phyloP scores from a whole-genome alignment of 2,329 filamentous ascomycete genomes.

The Metarhizium anisopliae region DNA sequence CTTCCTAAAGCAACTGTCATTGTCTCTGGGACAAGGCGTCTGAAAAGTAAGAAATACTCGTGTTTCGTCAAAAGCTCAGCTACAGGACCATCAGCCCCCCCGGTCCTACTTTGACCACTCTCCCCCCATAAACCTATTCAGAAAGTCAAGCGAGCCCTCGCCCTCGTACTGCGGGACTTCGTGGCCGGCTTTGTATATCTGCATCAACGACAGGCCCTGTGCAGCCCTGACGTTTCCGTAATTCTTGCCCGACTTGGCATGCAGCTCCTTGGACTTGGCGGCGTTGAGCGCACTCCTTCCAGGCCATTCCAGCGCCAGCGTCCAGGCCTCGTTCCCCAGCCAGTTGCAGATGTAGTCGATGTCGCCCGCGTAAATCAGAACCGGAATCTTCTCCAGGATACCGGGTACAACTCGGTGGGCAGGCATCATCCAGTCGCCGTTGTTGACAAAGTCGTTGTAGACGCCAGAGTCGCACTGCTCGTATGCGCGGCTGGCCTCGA shows the following conservation, averaged over 20 bases:
- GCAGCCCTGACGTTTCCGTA: conserved; percentile 76
- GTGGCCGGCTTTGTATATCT: conserved; percentile 80
- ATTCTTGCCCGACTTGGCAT: conserved; percentile 34
- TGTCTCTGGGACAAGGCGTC: no score
- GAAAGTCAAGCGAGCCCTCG: conserved; percentile 76
- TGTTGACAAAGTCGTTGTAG: conserved; percentile 83
- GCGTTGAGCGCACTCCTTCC: conserved; percentile 74
- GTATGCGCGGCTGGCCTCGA: conserved; percentile 69
- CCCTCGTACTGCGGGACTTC: conserved; percentile 97
- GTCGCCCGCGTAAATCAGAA: conserved; percentile 87
- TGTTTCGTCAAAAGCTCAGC: no score
- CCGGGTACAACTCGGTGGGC: conserved; percentile 83
- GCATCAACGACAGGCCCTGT: conserved; percentile 91
- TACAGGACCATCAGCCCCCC: no score
- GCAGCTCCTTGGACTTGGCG: conserved; percentile 60
- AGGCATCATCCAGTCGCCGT: conserved; percentile 95
- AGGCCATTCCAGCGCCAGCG: conserved; percentile 84
- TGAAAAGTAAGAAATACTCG: no score
- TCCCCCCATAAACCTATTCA: conserved; percentile 73
- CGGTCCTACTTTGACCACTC: conserved; percentile 9
- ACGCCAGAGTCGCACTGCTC: conserved; percentile 96
- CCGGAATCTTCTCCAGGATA: conserved; percentile 82
- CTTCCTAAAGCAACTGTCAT: no score
- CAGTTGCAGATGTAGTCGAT: conserved; percentile 92
- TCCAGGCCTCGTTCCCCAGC: conserved; percentile 96